A percentile compares a stretch with the other conserved stretches of the same genome.
Conservation (phyloP, 1,284 basidiomycete species). For the Ceratobasidium papillatum region DNA sequence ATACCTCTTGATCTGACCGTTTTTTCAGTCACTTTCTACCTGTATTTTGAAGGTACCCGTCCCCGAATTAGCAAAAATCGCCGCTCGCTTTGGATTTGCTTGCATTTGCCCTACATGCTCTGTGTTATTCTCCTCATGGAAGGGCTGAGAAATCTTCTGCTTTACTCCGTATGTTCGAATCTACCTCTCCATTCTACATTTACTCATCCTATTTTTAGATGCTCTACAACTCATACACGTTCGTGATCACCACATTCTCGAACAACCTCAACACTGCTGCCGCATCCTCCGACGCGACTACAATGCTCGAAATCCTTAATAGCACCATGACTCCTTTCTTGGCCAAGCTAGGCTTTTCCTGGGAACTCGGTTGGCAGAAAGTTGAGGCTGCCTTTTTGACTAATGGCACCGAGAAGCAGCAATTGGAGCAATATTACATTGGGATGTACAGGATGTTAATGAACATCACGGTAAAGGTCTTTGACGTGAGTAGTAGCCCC, state of each 20-base stretch:
- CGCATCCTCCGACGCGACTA: neutral
- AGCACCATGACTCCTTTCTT: conserved; percentile 23
- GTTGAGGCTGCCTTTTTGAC: neutral
- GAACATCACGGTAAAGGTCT: conserved; percentile 25
- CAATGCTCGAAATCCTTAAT: neutral
- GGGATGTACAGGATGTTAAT: conserved; percentile 21
- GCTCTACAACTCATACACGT: conserved; percentile 17
- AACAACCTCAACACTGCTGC: neutral
- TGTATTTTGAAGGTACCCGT: conserved; percentile 31
- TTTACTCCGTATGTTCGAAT: conserved; percentile 11
- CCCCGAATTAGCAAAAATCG: conserved; percentile 36
- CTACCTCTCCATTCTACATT: neutral
- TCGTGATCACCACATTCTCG: neutral
- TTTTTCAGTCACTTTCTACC: conserved; percentile 21
- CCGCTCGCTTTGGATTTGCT: conserved; percentile 26
- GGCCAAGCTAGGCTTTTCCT: conserved; percentile 25
- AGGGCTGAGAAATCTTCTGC: conserved; percentile 27
- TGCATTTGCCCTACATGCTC: conserved; percentile 30
- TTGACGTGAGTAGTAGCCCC: neutral
- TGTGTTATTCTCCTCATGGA: conserved; percentile 28
- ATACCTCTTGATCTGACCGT: neutral
- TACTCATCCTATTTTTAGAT: conserved; percentile 2
- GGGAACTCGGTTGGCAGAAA: neutral
- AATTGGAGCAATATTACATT: neutral
- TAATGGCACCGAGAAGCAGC: no score